phyloP scores from a whole-genome alignment of 163 green algal genomes.

The Coccomyxa subellipsoidea region DNA sequence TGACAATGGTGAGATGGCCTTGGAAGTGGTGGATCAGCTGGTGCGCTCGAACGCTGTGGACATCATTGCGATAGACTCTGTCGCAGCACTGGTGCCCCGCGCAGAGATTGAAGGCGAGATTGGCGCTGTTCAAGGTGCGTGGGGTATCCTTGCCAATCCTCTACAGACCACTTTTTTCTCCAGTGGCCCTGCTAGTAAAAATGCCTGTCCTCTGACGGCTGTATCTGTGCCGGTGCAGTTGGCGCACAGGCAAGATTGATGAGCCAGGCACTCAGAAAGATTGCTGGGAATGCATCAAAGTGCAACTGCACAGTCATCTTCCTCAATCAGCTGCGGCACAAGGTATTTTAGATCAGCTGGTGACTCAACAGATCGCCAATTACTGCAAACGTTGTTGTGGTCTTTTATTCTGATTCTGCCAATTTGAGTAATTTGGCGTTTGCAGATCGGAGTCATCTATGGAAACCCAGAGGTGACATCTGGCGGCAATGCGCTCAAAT shows the following conservation, averaged over 20 bases:
- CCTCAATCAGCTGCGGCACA: slow-evolving; percentile 93
- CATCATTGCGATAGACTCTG: slow-evolving; percentile 91
- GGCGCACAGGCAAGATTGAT: slow-evolving; percentile 92
- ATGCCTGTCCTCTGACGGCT: neutral
- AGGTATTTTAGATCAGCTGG: no score
- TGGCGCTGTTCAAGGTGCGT: slow-evolving; percentile 55
- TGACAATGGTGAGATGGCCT: slow-evolving; percentile 81
- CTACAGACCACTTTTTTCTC: no score
- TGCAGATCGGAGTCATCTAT: slow-evolving; percentile 85
- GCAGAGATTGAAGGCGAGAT: slow-evolving; percentile 94
- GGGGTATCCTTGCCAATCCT: no score
- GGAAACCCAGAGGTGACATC: slow-evolving; percentile 91
- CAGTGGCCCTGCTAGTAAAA: no score
- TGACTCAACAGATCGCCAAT: no score
- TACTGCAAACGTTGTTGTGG: neutral
- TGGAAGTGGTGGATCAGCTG: slow-evolving; percentile 76
- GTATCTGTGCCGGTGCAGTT: slow-evolving; percentile 41
- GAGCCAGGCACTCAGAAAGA: slow-evolving; percentile 88
- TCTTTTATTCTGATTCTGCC: neutral
- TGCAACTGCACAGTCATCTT: slow-evolving; percentile 90
- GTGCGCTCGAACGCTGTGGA: slow-evolving; percentile 59
- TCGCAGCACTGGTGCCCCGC: slow-evolving; percentile 85
- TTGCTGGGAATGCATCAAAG: slow-evolving; percentile 77
- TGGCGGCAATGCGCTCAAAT: slow-evolving; percentile 94
- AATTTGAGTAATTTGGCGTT: no score